Conservation (phyloP, 2,329 filamentous ascomycete species). For the Fusarium lateritium region DNA sequence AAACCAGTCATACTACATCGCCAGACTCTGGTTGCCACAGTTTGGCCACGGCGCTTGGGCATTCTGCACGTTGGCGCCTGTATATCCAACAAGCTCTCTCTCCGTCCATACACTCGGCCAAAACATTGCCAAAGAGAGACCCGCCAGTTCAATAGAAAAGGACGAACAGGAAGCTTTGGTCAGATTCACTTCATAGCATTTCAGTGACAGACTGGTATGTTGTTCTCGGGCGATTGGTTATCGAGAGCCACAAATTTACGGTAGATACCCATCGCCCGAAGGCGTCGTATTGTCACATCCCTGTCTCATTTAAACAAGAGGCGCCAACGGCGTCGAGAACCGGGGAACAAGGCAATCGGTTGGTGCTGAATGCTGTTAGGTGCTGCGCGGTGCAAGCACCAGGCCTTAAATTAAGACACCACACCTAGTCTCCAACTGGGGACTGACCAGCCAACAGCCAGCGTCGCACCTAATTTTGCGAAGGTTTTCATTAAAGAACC, state of each 20-base stretch:
- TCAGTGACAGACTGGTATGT: conserved; percentile 20
- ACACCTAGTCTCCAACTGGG: conserved; percentile 19
- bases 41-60: conserved; percentile 39
- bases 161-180: background rate
- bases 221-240: conserved; percentile 32
- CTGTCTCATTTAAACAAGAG: conserved; percentile 47
- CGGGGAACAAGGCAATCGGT: conserved; percentile 38
- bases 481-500: conserved; percentile 39
- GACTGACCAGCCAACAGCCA: conserved; percentile 36
- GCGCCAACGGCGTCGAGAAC: conserved; percentile 40
- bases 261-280: conserved; percentile 31
- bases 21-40: conserved; percentile 32
- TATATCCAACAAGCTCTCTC: conserved; percentile 17
- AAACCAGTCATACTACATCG: conserved; percentile 43
- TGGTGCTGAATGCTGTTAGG: conserved; percentile 34
- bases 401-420: conserved; percentile 47
- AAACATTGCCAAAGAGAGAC: conserved; percentile 19
- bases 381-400: conserved; percentile 31
- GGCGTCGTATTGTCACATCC: conserved; percentile 40
- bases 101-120: conserved; percentile 11
- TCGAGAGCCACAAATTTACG: conserved; percentile 37
- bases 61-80: conserved; percentile 32
- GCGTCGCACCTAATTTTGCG: conserved; percentile 36
- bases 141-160: background rate
- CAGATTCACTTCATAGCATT: background rate